phyloP scores from a whole-genome alignment of 2,329 filamentous ascomycete genomes.

The Metarhizium brunneum region DNA sequence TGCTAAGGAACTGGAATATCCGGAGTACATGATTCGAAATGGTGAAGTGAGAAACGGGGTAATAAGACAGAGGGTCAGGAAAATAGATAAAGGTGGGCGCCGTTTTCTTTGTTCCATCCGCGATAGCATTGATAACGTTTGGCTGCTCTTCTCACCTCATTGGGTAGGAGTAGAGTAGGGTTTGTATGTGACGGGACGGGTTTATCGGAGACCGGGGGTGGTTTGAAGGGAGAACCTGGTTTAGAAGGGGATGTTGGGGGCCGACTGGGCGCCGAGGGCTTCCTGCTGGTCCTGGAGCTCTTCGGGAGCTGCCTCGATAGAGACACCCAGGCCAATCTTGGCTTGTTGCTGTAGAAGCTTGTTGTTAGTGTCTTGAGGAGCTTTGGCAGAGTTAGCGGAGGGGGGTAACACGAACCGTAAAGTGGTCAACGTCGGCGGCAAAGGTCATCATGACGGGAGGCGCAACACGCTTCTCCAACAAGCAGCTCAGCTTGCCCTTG shows the following conservation, averaged over 20 bases:
- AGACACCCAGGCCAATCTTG: slow-evolving; percentile 90
- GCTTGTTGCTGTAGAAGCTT: slow-evolving; percentile 63
- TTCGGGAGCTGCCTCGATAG: slow-evolving; percentile 76
- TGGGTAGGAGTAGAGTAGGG: slow-evolving; percentile 10
- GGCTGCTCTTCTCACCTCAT: slow-evolving; percentile 11
- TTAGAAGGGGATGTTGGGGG: slow-evolving; percentile 59
- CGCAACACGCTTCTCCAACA: slow-evolving; percentile 92
- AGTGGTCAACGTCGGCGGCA: slow-evolving; percentile 92
- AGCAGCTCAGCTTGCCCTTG: slow-evolving; percentile 82
- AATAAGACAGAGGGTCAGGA: not conserved
- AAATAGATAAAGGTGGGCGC: not conserved
- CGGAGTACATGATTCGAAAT: not conserved
- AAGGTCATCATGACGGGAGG: slow-evolving; percentile 90
- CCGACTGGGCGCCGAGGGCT: slow-evolving; percentile 37
- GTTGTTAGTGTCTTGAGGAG: slow-evolving; percentile 6
- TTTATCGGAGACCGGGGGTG: slow-evolving; percentile 3
- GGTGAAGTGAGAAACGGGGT: not conserved
- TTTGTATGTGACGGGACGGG: slow-evolving; percentile 9
- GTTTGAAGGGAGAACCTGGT: not conserved
- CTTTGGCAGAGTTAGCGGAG: not conserved
- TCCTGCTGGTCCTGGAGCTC: slow-evolving; percentile 83
- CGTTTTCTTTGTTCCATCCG: not conserved
- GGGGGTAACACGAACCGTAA: slow-evolving; percentile 57
- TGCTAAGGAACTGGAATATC: not conserved
- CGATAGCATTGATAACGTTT: not conserved